These are phyloP conservation scores for Dentipellis sp. DNA, from an alignment of 768 basidiomycete genomes.

Conservation along the genomic window DNA sequence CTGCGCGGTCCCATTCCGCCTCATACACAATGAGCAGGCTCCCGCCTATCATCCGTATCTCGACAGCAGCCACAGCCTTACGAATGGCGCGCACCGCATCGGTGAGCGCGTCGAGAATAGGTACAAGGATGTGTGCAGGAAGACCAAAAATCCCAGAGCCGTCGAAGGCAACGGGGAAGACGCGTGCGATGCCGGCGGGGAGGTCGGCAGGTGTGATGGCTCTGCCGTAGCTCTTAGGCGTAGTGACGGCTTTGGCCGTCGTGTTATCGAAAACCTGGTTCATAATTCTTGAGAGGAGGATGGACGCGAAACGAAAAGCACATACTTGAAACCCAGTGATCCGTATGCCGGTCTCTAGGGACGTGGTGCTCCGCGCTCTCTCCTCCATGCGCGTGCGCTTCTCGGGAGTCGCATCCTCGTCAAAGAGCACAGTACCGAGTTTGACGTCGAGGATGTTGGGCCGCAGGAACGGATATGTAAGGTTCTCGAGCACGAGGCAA, in stretches of 20 bases:
- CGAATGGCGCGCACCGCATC: slow-evolving; percentile 44
- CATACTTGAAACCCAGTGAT: slow-evolving; percentile 88
- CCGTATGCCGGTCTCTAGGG: slow-evolving; percentile 63
- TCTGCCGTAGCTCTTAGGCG: slow-evolving; percentile 73
- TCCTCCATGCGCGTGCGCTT: slow-evolving; percentile 76
- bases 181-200: slow-evolving; percentile 63
- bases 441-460: slow-evolving; percentile 91
- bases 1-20: slow-evolving; percentile 30
- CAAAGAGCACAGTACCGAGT: slow-evolving; percentile 85
- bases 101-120: slow-evolving; percentile 47
- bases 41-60: slow-evolving; percentile 75
- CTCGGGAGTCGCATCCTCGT: slow-evolving; percentile 51
- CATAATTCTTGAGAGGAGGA: not conserved
- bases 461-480: slow-evolving; percentile 59
- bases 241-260: slow-evolving; percentile 45
- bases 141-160: slow-evolving; percentile 36
- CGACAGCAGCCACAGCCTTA: slow-evolving; percentile 37
- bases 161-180: slow-evolving; percentile 48
- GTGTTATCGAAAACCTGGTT: slow-evolving; percentile 63
- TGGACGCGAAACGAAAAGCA: slow-evolving; percentile 3
- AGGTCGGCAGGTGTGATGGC: slow-evolving; percentile 61
- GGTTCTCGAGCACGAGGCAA: slow-evolving; percentile 79
- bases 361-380: slow-evolving; percentile 63
- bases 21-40: slow-evolving; percentile 82
- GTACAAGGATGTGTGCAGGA: slow-evolving; percentile 41